Base-by-base conservation (phyloP, 208 protist genomes). In the Crithidia thermophila region DNA sequence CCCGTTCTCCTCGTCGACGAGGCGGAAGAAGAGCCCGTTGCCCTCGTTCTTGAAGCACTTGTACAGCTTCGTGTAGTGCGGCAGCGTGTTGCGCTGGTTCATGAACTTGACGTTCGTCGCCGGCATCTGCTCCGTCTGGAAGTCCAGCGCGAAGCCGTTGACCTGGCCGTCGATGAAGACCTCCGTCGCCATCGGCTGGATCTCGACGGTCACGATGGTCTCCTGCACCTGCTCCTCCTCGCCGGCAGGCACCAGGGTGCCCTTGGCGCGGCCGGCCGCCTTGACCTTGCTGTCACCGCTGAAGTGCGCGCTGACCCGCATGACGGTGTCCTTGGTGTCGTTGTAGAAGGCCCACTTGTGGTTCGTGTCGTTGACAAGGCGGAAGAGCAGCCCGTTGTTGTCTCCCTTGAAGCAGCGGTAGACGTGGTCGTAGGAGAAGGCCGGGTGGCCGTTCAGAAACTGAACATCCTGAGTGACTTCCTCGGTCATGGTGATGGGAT, bases 11-110 rank as follows among this genome's bases (percentile, higher is more conserved):
- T 80, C 70, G 34, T 92, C 83, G n/a, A 92, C 85, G 11, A 94
- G 80, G 69, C 89, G 89, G 66, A 92, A 94, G 53, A 94, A 72
- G 23, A 94, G 81, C 4, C 86, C 89, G 72, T 92, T 92, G 51
- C 75, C 77, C 49, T 82, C 82, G 75, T 81, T 79, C 60, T 84
- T 79, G 68, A 94, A 92, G 77, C 88, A 94, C 65, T 85, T 86
- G 75, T 87, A 90, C 42, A 90, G 67, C 47, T 87, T 84, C 36
- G 51, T 59, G 59, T 69, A 73, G 42, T 30, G 58, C 4, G 74
- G 67, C 21, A 72, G 51, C 21, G 69, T 49, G 57, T 30, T 62
- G 28, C 69, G 66, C 55, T 64, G 66, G 55, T 75, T 57, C 65
- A 71, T 65, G 43, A 75, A 74, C 57, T 75, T 63, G n/a, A 79